Base-by-base conservation (phyloP, 2,329 filamentous ascomycete genomes). In the Sclerotiophoma versabilis region DNA sequence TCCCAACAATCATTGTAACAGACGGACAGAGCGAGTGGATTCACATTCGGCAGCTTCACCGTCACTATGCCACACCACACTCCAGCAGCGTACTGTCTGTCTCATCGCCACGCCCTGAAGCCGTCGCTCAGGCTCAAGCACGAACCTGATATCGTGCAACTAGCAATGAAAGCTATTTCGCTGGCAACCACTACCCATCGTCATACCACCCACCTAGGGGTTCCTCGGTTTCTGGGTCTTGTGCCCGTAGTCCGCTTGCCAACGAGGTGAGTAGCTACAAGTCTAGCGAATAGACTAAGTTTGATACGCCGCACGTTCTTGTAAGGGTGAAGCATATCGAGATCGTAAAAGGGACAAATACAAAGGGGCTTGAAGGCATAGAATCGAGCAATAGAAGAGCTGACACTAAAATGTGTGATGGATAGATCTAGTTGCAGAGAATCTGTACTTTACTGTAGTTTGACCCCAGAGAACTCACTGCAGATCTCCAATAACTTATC, bases 401-500 rank as follows among this genome's bases (percentile, higher is more conserved):
- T n/a, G 12, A 23, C 8, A 26, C 12, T 12, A 38, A 14, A 4
- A 22, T 2, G 12, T 22, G 3, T 2, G 14, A 36, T 36, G 17
- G 17, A 36, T 11, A 9, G 10, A 10, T 15, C n/a, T 25, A 6
- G 20, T 14, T 3, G 14, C 20, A 22, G 4, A 12, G 3, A 23
- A 11, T 4, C 3, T 11, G 9, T 46, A 32, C 3, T 17, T 60
- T 57, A 50, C n/a, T 71, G 64, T 22, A 75, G 46, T 32, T 64
- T 63, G 3, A 78, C 63, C 0, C 71, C 74, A 23, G 72, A 73
- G 14, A 77, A 62, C 17, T 72, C 60, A 34, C 70, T 67, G 47
- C 71, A 76, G 11, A 74, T 65, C 46, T 73, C 66, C 50, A 84
- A 51, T 27, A 84, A 62, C 57, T 66, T 68, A 11, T 83, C 77